Evolutionary conservation across 139 green algal species (phyloP).

Genomic region (Micromonas pusilla): DNA sequence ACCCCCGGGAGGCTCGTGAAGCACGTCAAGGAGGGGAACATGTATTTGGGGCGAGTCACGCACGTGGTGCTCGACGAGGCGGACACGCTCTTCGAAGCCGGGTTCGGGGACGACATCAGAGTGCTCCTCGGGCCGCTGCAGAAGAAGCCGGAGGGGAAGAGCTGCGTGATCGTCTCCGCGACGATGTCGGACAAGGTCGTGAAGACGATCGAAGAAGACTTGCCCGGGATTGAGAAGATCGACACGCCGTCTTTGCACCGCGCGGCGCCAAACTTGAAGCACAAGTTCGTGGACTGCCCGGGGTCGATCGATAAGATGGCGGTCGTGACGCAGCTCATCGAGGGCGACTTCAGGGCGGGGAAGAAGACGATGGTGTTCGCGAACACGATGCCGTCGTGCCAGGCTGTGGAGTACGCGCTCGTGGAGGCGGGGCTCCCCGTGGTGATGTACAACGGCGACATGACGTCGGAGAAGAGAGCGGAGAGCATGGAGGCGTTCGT

Average conservation of each 20-base stretch:
- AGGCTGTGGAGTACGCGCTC: slow-evolving; percentile 78
- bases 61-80: slow-evolving; percentile 84
- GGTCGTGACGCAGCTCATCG: slow-evolving; percentile 45
- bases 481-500: slow-evolving; percentile 35
- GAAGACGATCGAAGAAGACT: slow-evolving; percentile 52
- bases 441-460: slow-evolving; percentile 86
- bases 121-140: slow-evolving; percentile 60
- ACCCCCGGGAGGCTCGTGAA: slow-evolving; percentile 74
- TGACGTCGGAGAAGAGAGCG: slow-evolving; percentile 43
- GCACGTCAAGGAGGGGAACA: slow-evolving; percentile 60
- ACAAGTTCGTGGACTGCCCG: slow-evolving; percentile 72
- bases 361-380: slow-evolving; percentile 82
- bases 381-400: slow-evolving; percentile 67
- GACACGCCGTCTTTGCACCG: slow-evolving; percentile 47
- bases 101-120: slow-evolving; percentile 70
- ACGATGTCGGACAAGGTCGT: slow-evolving; percentile 72
- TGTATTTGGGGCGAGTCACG: slow-evolving; percentile 71
- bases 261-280: slow-evolving; percentile 54
- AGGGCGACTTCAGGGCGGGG: slow-evolving; percentile 11
- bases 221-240: slow-evolving; percentile 60
- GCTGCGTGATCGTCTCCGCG: slow-evolving; percentile 79
- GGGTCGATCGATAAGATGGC: slow-evolving; percentile 69
- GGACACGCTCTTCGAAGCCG: slow-evolving; percentile 90
- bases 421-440: slow-evolving; percentile 58
- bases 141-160: slow-evolving; percentile 35